These are phyloP conservation scores for Aureobasidium sp. DNA, from an alignment of 2,329 filamentous ascomycete species.

Conservation along the genomic window DNA sequence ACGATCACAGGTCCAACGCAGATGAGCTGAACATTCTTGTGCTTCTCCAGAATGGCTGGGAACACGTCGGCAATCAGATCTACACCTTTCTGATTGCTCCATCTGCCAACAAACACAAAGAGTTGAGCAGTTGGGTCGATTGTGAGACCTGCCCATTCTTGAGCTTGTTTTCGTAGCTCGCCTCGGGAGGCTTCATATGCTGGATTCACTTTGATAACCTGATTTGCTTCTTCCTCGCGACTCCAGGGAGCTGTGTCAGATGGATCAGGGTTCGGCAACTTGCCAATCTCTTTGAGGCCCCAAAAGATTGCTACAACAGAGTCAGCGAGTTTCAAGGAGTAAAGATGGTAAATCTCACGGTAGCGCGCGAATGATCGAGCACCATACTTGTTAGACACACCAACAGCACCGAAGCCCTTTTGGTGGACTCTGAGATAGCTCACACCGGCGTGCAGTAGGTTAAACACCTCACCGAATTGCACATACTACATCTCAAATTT, in stretches of 20 bases:
- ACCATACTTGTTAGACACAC: slow-evolving; percentile 63
- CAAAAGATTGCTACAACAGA: slow-evolving; percentile 50
- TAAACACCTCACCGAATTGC: slow-evolving; percentile 63
- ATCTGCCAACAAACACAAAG: slow-evolving; percentile 61
- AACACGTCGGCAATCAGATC: slow-evolving; percentile 65
- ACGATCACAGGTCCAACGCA: slow-evolving; percentile 60
- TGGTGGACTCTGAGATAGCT: slow-evolving; percentile 61
- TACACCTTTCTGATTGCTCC: slow-evolving; percentile 62
- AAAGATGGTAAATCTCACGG: slow-evolving; percentile 23
- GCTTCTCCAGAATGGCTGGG: slow-evolving; percentile 53
- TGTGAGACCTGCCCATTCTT: slow-evolving; percentile 60
- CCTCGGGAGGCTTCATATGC: slow-evolving; percentile 48
- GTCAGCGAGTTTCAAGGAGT: background rate
- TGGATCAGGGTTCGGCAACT: slow-evolving; percentile 59
- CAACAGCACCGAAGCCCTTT: slow-evolving; percentile 60
- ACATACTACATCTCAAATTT: too few species aligned
- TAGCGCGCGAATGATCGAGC: slow-evolving; percentile 59
- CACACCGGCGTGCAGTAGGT: slow-evolving; percentile 57
- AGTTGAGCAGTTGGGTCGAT: slow-evolving; percentile 56
- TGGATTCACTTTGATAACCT: slow-evolving; percentile 47
- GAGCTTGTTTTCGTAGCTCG: slow-evolving; percentile 53
- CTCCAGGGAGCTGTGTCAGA: slow-evolving; percentile 57
- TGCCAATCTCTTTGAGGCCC: slow-evolving; percentile 56
- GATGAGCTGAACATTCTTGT: slow-evolving; percentile 55
- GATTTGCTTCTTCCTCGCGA: slow-evolving; percentile 44